phyloP scores from a whole-genome alignment of 345 rosid genomes.

The Salix purpurea region DNA sequence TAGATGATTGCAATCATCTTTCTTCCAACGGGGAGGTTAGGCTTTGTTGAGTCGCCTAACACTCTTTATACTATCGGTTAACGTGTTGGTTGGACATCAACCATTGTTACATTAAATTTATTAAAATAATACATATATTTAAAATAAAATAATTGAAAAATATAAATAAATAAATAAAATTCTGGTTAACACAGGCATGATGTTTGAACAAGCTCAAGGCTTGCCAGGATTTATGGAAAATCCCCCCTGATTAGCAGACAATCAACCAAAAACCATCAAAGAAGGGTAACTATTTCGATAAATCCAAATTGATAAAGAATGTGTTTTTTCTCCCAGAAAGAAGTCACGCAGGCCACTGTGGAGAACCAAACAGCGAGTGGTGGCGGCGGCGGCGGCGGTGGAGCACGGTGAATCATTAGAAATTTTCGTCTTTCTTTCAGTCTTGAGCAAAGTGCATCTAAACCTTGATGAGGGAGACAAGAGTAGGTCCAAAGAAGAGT shows the following conservation, averaged over 20 bases:
- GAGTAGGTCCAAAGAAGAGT: constrained; percentile 1
- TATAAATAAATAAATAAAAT: background rate
- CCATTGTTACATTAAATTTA: background rate
- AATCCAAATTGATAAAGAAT: background rate
- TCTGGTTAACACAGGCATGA: too few species aligned
- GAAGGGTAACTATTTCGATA: constrained; percentile 15
- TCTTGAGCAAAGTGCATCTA: background rate
- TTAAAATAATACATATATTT: too few species aligned
- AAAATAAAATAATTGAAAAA: too few species aligned
- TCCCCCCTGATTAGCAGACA: constrained; percentile 24
- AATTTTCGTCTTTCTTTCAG: background rate
- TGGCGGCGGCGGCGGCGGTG: too few species aligned
- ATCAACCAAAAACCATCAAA: constrained; percentile 19
- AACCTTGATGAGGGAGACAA: constrained; percentile 4
- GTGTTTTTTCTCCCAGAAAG: too few species aligned
- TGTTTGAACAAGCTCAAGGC: background rate
- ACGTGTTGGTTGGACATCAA: background rate
- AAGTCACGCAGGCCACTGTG: too few species aligned
- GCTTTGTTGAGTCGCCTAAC: too few species aligned
- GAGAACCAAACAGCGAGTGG: too few species aligned
- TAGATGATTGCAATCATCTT: too few species aligned
- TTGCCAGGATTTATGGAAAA: constrained; percentile 30
- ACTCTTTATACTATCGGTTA: background rate
- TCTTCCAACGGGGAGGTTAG: too few species aligned
- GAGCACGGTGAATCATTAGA: too few species aligned